These are phyloP conservation scores for Pelagomonas calceolata DNA, from an alignment of 108 stramenopile species.

Conservation along the genomic window DNA sequence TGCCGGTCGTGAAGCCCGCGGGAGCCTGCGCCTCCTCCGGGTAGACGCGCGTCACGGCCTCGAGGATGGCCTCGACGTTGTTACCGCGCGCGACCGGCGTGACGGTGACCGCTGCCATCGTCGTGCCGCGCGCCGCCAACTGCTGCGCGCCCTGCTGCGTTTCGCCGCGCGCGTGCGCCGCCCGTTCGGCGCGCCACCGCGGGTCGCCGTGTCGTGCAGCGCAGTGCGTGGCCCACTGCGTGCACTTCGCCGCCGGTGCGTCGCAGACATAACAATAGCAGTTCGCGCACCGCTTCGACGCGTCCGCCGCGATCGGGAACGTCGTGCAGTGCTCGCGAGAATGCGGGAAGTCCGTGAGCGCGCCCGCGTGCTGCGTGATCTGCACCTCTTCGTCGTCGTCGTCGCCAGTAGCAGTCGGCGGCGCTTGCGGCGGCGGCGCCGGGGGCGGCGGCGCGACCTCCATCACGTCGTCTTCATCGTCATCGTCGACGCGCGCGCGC, in stretches of 20 bases:
- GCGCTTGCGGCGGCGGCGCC: too few species aligned
- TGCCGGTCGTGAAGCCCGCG: background rate
- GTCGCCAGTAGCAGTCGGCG: background rate
- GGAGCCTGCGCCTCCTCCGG: background rate
- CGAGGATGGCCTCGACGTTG: background rate
- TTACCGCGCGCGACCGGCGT: background rate
- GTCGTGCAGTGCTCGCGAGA: background rate
- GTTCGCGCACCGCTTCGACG: slow-evolving; percentile 7
- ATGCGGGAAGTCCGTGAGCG: background rate
- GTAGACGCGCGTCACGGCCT: background rate
- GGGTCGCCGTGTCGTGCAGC: background rate
- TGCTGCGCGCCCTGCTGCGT: too few species aligned
- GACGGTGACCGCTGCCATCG: too few species aligned
- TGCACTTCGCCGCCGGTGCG: background rate
- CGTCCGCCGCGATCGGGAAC: background rate
- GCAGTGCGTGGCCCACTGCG: slow-evolving; percentile 6
- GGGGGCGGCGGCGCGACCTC: too few species aligned
- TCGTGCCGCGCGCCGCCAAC: too few species aligned
- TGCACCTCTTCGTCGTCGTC: background rate
- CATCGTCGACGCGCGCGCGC: too few species aligned
- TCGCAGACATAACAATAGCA: slow-evolving; percentile 19
- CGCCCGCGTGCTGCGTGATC: too few species aligned
- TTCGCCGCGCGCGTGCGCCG: background rate
- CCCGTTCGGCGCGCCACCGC: background rate
- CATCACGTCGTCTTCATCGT: too few species aligned